phyloP scores from a whole-genome alignment of 1,284 basidiomycete species.

The Tilletia indica region DNA sequence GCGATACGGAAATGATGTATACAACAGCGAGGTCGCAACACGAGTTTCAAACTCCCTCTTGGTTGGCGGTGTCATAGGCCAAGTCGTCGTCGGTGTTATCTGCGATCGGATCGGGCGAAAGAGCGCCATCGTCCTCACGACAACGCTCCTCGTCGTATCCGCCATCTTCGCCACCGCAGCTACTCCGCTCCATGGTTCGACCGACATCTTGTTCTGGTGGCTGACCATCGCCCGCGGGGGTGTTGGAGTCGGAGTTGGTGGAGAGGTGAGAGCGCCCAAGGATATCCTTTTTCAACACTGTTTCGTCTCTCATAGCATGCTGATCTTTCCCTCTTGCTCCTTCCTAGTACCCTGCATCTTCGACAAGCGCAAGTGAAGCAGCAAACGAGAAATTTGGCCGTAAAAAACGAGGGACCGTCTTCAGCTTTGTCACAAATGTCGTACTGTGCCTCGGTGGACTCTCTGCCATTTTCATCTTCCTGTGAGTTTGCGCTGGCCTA shows the following conservation, averaged over 20 bases:
- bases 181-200: conserved; percentile 64
- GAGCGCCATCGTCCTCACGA: conserved; percentile 63
- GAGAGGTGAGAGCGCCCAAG: conserved; percentile 55
- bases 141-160: conserved; percentile 69
- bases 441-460: conserved; percentile 59
- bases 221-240: conserved; percentile 71
- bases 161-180: conserved; percentile 72
- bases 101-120: conserved; percentile 67
- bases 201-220: conserved; percentile 70
- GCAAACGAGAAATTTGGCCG: conserved; percentile 68
- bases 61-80: conserved; percentile 70
- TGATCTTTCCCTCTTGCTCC: conserved; percentile 4
- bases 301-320: not conserved
- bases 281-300: too few relatives aligned
- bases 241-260: conserved; percentile 72
- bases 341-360: conserved; percentile 69
- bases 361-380: conserved; percentile 68
- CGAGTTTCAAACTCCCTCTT: conserved; percentile 72
- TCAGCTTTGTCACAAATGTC: conserved; percentile 72
- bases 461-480: conserved; percentile 69
- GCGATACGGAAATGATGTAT: conserved; percentile 58
- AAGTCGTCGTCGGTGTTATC: conserved; percentile 66
- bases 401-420: conserved; percentile 68
- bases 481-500: conserved; percentile 45
- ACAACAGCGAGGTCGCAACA: conserved; percentile 67